These are phyloP conservation scores for Flaveria brownii DNA, from an alignment of 129 eudicot species.

Conservation along the genomic window DNA sequence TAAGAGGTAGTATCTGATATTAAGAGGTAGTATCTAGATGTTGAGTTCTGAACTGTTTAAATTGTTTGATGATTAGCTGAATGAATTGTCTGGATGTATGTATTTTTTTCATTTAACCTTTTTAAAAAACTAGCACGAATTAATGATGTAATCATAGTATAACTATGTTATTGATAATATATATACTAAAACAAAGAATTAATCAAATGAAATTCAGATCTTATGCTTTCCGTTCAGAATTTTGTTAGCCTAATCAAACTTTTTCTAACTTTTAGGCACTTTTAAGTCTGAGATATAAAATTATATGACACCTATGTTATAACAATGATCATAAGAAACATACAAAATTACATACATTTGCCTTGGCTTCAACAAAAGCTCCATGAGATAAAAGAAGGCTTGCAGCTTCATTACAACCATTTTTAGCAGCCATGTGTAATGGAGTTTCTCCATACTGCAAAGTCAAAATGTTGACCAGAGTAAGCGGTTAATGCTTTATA, in stretches of 20 bases:
- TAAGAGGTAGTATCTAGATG: not conserved
- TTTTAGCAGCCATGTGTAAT: conserved; percentile 84
- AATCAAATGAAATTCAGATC: not conserved
- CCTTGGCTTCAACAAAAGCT: conserved; percentile 70
- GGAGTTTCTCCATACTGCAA: conserved; percentile 90
- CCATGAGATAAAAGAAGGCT: conserved; percentile 71
- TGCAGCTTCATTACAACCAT: conserved; percentile 72
- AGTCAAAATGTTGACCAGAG: not conserved
- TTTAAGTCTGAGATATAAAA: not conserved
- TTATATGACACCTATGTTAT: not conserved
- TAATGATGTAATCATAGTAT: too few relatives aligned
- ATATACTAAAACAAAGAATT: not conserved
- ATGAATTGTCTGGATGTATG: too few relatives aligned
- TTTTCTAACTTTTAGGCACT: conserved; percentile 15
- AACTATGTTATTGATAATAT: not conserved
- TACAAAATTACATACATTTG: conserved; percentile 52
- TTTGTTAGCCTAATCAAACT: not conserved
- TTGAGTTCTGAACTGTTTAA: not conserved
- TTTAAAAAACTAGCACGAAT: too few relatives aligned
- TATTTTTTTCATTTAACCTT: too few relatives aligned
- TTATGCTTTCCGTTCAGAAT: not conserved
- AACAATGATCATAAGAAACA: not conserved
- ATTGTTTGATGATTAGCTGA: too few relatives aligned
- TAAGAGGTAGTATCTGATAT: not conserved
- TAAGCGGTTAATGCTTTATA: not conserved